These are phyloP conservation scores for Scopulariopsis brevicaulis DNA, from an alignment of 2,329 filamentous ascomycete species.

Conservation along the genomic window DNA sequence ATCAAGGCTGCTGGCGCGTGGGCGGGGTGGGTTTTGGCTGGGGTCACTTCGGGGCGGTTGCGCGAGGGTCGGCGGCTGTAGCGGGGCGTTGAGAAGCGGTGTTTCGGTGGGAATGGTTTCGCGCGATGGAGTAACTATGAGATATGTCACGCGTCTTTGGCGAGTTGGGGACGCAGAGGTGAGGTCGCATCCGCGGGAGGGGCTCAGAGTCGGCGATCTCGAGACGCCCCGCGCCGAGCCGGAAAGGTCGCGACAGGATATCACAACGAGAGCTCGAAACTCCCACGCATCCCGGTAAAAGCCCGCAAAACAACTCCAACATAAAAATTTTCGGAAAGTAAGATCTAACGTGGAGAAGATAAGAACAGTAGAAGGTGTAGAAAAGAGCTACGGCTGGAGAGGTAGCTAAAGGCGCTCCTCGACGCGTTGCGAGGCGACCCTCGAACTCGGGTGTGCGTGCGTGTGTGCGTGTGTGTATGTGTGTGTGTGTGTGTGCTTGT, in stretches of 20 bases:
- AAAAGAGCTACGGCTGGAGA: neutral
- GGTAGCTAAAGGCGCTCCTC: no score
- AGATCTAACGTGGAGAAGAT: no score
- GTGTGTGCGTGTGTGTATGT: neutral
- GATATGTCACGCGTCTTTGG: neutral
- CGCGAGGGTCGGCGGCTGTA: neutral
- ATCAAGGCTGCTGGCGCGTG: conserved; percentile 25
- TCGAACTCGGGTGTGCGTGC: neutral
- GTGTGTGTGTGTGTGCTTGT: neutral
- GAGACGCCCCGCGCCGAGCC: neutral
- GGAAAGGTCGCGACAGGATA: neutral
- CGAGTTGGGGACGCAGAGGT: neutral
- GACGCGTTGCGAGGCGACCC: no score
- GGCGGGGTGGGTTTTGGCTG: no score
- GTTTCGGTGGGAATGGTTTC: neutral
- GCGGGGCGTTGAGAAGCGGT: neutral
- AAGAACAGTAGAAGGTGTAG: no score
- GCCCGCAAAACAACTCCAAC: no score
- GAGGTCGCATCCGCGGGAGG: neutral
- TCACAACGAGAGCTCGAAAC: neutral
- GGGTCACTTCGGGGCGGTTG: neutral
- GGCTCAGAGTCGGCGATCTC: neutral
- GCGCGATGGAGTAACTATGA: no score
- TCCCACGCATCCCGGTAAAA: neutral
- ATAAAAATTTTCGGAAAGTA: no score